Evolutionary conservation across 75 land plant genomes (phyloP).

Genomic region (Isoetes taiwanensis): DNA sequence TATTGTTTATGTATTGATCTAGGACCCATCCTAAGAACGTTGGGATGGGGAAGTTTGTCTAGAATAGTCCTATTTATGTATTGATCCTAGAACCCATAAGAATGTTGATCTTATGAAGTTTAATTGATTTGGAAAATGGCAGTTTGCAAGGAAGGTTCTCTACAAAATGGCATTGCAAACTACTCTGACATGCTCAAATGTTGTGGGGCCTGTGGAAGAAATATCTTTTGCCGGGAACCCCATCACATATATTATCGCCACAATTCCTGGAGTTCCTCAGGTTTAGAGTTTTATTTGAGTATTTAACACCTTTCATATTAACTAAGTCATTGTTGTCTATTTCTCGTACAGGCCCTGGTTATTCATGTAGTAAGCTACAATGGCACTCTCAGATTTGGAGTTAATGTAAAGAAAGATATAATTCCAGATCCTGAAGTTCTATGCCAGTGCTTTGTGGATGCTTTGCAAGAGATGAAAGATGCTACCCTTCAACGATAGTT

Average conservation of each 20-base stretch:
- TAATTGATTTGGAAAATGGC: too few relatives aligned
- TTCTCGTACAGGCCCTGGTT: constrained; percentile 39
- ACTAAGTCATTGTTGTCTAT: constrained; percentile 1
- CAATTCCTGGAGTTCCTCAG: constrained; percentile 52
- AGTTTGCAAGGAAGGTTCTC: constrained; percentile 34
- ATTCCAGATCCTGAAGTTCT: constrained; percentile 56
- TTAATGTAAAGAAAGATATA: constrained; percentile 30
- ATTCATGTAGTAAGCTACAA: constrained; percentile 52
- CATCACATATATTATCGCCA: constrained; percentile 43
- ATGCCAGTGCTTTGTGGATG: constrained; percentile 23
- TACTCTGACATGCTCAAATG: constrained; percentile 54
- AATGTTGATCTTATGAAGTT: too few relatives aligned
- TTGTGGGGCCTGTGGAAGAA: constrained; percentile 62
- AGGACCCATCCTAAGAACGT: too few relatives aligned
- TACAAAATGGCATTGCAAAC: constrained; percentile 34
- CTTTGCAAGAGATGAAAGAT: constrained; percentile 37
- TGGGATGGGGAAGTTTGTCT: too few relatives aligned
- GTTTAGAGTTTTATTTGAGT: too few relatives aligned
- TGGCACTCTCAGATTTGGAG: constrained; percentile 37
- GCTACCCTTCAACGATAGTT: too few relatives aligned
- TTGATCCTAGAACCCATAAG: too few relatives aligned
- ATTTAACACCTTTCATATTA: too few relatives aligned
- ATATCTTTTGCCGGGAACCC: constrained; percentile 48
- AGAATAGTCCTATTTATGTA: too few relatives aligned
- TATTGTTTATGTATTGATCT: too few relatives aligned